A percentile compares a stretch with the other conserved stretches of the same genome.
Conservation (phyloP, 441 rosid species). For the Euphorbia schlechtendalii region DNA sequence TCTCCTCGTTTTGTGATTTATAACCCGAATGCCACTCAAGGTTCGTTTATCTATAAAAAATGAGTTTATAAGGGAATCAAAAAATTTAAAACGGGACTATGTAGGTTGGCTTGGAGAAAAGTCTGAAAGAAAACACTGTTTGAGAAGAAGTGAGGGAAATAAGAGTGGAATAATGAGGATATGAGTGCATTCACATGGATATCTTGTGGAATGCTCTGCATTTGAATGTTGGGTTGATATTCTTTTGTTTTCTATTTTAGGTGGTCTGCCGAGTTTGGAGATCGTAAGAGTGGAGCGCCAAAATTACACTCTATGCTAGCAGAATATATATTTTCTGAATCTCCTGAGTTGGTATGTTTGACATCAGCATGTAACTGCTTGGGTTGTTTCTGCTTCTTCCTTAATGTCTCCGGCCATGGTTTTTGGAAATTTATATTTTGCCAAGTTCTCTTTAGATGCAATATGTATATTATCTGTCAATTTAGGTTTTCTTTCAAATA, state of each 20-base stretch:
- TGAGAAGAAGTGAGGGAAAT: background rate
- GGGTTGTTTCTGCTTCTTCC: slow-evolving; percentile 3
- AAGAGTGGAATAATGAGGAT: background rate
- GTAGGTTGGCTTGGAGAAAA: background rate
- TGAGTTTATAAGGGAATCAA: background rate
- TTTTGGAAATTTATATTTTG: slow-evolving; percentile 3
- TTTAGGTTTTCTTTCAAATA: slow-evolving; percentile 8
- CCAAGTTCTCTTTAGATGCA: background rate
- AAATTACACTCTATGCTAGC: slow-evolving; percentile 78
- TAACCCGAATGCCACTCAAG: background rate
- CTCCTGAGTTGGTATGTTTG: slow-evolving; percentile 78
- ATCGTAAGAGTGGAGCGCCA: slow-evolving; percentile 56
- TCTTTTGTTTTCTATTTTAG: slow-evolving; percentile 32
- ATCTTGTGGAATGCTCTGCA: background rate
- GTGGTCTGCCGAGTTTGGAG: slow-evolving; percentile 90
- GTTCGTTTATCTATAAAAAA: background rate
- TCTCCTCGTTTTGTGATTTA: background rate
- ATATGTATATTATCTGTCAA: slow-evolving; percentile 2
- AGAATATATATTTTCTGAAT: slow-evolving; percentile 81
- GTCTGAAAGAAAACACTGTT: background rate
- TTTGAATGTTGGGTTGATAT: background rate
- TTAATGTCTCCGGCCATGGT: background rate
- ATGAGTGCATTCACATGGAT: background rate
- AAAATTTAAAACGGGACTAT: background rate
- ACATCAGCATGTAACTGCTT: slow-evolving; percentile 6